Evolutionary conservation across 805 yeast genomes (phyloP).

Genomic region (Debaryomyces tyrocola): DNA sequence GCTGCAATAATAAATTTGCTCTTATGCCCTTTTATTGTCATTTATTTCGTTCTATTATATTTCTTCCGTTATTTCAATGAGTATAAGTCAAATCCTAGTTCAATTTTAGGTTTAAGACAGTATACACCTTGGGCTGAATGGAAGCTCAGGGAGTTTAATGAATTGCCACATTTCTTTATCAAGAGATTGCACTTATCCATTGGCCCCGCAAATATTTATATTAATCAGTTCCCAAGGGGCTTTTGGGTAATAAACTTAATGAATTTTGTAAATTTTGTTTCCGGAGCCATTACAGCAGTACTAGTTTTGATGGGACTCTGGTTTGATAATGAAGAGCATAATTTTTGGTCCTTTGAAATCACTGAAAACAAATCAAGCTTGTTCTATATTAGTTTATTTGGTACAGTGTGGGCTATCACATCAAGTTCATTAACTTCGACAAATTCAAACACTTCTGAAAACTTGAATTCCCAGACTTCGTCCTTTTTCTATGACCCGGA

Average conservation of each 20-base stretch:
- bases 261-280: constrained; percentile 54
- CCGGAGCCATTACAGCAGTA: constrained; percentile 89
- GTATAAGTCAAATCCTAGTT: constrained; percentile 82
- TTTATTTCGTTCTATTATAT: constrained; percentile 78
- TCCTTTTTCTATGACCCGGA: constrained; percentile 86
- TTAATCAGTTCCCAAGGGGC: constrained; percentile 91
- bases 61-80: constrained; percentile 92
- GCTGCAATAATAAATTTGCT: constrained; percentile 85
- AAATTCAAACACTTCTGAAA: constrained; percentile 16
- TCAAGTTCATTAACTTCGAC: constrained; percentile 53
- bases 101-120: constrained; percentile 68
- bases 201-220: constrained; percentile 77
- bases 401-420: constrained; percentile 84
- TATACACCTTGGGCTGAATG: constrained; percentile 94
- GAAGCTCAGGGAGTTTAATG: constrained; percentile 93
- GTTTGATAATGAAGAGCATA: constrained; percentile 77
- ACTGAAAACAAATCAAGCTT: constrained; percentile 77
- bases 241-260: constrained; percentile 35
- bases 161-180: constrained; percentile 83
- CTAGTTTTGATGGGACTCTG: constrained; percentile 62
- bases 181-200: constrained; percentile 75
- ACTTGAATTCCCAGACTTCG: constrained; percentile 22
- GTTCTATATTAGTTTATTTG: constrained; percentile 85
- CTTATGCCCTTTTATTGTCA: constrained; percentile 81
- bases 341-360: constrained; percentile 85